phyloP scores from a whole-genome alignment of 2,329 filamentous ascomycete species.

The Diaporthe amygdali region DNA sequence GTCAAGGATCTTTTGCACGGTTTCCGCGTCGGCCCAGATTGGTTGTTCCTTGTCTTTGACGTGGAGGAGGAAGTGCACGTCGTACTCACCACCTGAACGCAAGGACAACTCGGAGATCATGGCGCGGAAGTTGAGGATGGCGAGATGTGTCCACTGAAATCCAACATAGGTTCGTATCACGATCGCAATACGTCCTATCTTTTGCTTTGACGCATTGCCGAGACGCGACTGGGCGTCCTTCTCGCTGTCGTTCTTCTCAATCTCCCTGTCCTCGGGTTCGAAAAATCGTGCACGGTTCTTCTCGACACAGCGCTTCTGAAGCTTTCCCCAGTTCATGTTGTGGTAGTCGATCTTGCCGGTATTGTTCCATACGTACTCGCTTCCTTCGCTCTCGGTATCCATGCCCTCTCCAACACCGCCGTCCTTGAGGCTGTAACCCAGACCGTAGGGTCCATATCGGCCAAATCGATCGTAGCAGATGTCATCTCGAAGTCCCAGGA shows the following conservation, averaged over 20 bases:
- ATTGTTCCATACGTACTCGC: slow-evolving; percentile 61
- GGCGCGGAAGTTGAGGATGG: slow-evolving; percentile 81
- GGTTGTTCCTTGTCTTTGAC: slow-evolving; percentile 80
- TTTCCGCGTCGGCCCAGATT: slow-evolving; percentile 80
- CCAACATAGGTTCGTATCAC: slow-evolving; percentile 82
- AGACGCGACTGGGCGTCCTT: slow-evolving; percentile 15
- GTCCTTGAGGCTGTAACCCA: slow-evolving; percentile 77
- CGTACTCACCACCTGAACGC: slow-evolving; percentile 80
- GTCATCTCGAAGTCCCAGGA: slow-evolving; percentile 76
- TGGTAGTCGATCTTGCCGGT: slow-evolving; percentile 62
- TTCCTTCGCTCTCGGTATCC: slow-evolving; percentile 74
- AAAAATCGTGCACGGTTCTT: slow-evolving; percentile 69
- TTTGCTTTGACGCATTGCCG: slow-evolving; percentile 33
- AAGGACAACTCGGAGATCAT: slow-evolving; percentile 80
- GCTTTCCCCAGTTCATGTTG: slow-evolving; percentile 58
- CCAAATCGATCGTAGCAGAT: slow-evolving; percentile 90
- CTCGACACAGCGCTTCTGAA: slow-evolving; percentile 59
- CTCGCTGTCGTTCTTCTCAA: slow-evolving; percentile 25
- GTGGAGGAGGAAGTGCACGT: slow-evolving; percentile 82
- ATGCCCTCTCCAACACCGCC: slow-evolving; percentile 76
- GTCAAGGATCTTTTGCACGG: slow-evolving; percentile 73
- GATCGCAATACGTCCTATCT: slow-evolving; percentile 70
- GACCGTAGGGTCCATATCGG: slow-evolving; percentile 81
- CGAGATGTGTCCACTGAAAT: slow-evolving; percentile 78
- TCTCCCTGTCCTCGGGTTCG: slow-evolving; percentile 38